phyloP scores from a whole-genome alignment of 2,329 filamentous ascomycete species.

The Pleoardoris graminearum region DNA sequence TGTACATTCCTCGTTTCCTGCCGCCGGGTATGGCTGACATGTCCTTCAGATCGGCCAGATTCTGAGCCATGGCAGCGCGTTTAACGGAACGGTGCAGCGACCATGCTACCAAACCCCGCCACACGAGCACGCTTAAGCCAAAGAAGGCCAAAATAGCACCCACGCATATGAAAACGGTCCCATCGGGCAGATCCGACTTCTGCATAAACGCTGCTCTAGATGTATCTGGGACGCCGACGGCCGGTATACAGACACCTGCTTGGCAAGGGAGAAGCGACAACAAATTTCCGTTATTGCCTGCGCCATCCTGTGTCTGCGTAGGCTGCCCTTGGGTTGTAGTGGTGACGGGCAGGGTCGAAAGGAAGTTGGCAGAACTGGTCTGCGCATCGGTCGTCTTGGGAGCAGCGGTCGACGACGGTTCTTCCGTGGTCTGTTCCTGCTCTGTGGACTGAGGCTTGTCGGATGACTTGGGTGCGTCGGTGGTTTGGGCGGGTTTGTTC shows the following conservation, averaged over 20 bases:
- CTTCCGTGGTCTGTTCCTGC: constrained; percentile 8
- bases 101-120: constrained; percentile 87
- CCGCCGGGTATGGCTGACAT: constrained; percentile 50
- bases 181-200: constrained; percentile 80
- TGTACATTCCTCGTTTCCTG: constrained; percentile 47
- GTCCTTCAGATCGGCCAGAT: constrained; percentile 70
- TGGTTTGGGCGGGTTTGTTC: constrained; percentile 19
- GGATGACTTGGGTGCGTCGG: constrained; percentile 18
- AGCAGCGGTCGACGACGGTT: constrained; percentile 10
- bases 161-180: constrained; percentile 94
- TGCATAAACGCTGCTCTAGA: constrained; percentile 89
- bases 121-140: constrained; percentile 77
- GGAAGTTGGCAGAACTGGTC: background rate
- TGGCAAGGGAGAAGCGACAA: constrained; percentile 42
- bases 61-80: constrained; percentile 76
- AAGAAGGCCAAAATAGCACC: constrained; percentile 85
- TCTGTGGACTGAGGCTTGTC: constrained; percentile 4
- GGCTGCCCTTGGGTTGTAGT: constrained; percentile 17
- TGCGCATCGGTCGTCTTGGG: constrained; percentile 17
- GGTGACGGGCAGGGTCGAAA: constrained; percentile 4
- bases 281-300: constrained; percentile 21
- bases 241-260: constrained; percentile 63
- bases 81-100: constrained; percentile 90
- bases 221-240: constrained; percentile 79
- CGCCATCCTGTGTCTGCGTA: constrained; percentile 15